Evolutionary conservation across 1,284 basidiomycete species (phyloP).

Genomic region (Ceratobasidium sp.): DNA sequence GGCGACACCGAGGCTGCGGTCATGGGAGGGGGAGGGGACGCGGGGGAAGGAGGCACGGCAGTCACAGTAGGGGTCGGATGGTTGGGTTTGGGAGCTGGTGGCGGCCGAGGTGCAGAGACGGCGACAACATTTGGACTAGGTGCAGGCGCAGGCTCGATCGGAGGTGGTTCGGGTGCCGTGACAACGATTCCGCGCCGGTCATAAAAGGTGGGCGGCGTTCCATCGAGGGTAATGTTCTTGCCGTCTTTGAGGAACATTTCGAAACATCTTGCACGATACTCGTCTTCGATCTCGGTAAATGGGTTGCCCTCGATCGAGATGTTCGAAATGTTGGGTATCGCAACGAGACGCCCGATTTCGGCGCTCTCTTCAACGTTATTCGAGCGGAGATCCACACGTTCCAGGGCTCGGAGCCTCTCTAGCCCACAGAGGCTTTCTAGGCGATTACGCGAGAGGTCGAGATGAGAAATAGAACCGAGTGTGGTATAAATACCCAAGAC

Average conservation of each 20-base stretch:
- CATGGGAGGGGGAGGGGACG: background rate
- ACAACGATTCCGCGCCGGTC: conserved; percentile 66
- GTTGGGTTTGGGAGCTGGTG: conserved; percentile 16
- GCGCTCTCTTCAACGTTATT: conserved; percentile 84
- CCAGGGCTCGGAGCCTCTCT: conserved; percentile 82
- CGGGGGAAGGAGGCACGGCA: conserved; percentile 16
- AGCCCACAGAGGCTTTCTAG: conserved; percentile 93
- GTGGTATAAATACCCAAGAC: conserved; percentile 85
- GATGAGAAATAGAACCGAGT: conserved; percentile 75
- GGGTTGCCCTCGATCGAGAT: conserved; percentile 85
- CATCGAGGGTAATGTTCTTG: conserved; percentile 75
- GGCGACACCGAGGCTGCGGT: conserved; percentile 16
- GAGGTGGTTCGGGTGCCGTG: conserved; percentile 38
- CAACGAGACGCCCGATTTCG: conserved; percentile 85
- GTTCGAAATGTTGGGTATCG: conserved; percentile 75
- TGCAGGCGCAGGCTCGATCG: conserved; percentile 49
- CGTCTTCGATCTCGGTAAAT: conserved; percentile 71
- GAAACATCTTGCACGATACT: conserved; percentile 79
- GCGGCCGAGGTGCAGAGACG: conserved; percentile 50
- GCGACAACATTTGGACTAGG: conserved; percentile 61
- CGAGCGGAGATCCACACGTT: conserved; percentile 83
- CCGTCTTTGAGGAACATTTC: conserved; percentile 84
- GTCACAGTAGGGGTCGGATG: conserved; percentile 25
- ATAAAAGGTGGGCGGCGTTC: conserved; percentile 72
- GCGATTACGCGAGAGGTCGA: conserved; percentile 86